A percentile compares a stretch with the other conserved stretches of the same genome.
phyloP scores from a whole-genome alignment of 1,284 basidiomycete genomes.

The Phlebopus sp. region DNA sequence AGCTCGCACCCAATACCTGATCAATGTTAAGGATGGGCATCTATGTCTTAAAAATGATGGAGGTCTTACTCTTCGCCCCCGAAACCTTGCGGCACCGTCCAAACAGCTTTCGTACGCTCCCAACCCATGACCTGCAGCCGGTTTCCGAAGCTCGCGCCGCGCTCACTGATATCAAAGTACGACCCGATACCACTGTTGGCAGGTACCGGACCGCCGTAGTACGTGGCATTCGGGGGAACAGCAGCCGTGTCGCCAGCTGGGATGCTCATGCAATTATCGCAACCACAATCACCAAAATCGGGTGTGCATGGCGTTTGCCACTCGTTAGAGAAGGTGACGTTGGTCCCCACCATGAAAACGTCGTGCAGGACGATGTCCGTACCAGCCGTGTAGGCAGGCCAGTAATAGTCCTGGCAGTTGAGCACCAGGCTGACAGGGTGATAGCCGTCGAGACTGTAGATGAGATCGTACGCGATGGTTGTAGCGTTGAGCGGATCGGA shows the following conservation, averaged over 20 bases:
- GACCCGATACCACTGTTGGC: conserved; percentile 27
- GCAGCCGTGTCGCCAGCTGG: conserved; percentile 9
- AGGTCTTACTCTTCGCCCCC: conserved; percentile 51
- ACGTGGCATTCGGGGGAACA: conserved; percentile 6
- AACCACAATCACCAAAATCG: conserved; percentile 70
- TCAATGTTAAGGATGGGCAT: conserved; percentile 39
- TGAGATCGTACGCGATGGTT: conserved; percentile 53
- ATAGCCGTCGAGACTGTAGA: conserved; percentile 67
- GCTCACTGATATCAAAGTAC: conserved; percentile 53
- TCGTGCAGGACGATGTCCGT: conserved; percentile 63
- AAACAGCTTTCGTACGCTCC: conserved; percentile 53
- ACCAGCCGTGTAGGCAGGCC: conserved; percentile 54
- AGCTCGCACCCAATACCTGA: conserved; percentile 59
- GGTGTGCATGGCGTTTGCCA: conserved; percentile 54
- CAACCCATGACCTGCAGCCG: conserved; percentile 60
- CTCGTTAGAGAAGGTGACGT: conserved; percentile 58
- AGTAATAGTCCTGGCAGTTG: conserved; percentile 72
- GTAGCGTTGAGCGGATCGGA: conserved; percentile 66
- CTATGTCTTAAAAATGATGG: background rate
- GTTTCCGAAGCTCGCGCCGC: conserved; percentile 61
- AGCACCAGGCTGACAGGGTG: conserved; percentile 74
- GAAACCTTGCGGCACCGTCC: conserved; percentile 73
- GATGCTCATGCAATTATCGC: conserved; percentile 48
- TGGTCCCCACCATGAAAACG: conserved; percentile 62
- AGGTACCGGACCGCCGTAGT: conserved; percentile 1